Evolutionary conservation across 2,329 filamentous ascomycete genomes (phyloP).

Genomic region (Colletotrichum lupini): DNA sequence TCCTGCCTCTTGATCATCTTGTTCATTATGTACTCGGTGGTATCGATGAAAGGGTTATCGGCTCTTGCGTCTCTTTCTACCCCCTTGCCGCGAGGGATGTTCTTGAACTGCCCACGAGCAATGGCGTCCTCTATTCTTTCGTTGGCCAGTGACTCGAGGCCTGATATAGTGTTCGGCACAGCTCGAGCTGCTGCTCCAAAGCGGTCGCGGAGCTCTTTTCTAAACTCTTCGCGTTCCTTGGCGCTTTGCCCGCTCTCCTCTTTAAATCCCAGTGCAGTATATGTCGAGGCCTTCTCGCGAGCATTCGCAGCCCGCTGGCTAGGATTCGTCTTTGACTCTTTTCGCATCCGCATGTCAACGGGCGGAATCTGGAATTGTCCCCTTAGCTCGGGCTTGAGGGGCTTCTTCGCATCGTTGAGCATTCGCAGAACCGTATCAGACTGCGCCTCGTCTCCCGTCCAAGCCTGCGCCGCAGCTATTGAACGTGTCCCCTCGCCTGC

Average conservation of each 20-base stretch:
- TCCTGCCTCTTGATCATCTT: conserved; percentile 98
- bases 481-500: conserved; percentile 76
- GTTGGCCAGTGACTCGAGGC: conserved; percentile 86
- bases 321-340: conserved; percentile 50
- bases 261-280: conserved; percentile 60
- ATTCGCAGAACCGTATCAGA: conserved; percentile 86
- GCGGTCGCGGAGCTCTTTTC: conserved; percentile 81
- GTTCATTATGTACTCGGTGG: conserved; percentile 98
- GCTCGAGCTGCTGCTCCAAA: conserved; percentile 79
- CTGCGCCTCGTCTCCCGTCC: conserved; percentile 81
- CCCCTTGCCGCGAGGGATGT: conserved; percentile 83
- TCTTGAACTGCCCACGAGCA: conserved; percentile 86
- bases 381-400: conserved; percentile 64
- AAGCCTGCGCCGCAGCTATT: conserved; percentile 75
- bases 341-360: conserved; percentile 64
- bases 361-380: conserved; percentile 58
- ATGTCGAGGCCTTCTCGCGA: conserved; percentile 66
- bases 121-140: conserved; percentile 95
- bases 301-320: conserved; percentile 64
- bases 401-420: conserved; percentile 82
- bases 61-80: conserved; percentile 86
- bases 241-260: conserved; percentile 67
- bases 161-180: conserved; percentile 81
- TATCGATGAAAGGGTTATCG: conserved; percentile 91
- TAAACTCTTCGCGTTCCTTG: conserved; percentile 77